These are phyloP conservation scores for Alternaria arbusti DNA, from an alignment of 2,329 filamentous ascomycete species.

Conservation along the genomic window DNA sequence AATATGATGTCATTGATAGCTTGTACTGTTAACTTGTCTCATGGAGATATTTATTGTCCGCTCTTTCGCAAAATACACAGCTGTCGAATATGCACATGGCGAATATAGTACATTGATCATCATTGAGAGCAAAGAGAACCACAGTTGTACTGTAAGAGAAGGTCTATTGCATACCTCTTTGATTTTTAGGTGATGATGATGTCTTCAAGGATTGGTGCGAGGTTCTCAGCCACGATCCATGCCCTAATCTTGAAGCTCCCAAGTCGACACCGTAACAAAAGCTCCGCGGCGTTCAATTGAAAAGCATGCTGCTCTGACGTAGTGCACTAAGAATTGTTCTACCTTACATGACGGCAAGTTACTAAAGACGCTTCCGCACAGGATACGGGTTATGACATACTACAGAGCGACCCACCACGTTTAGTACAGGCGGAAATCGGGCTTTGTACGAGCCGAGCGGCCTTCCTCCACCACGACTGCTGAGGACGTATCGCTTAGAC, in stretches of 20 bases:
- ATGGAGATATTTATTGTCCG: neutral
- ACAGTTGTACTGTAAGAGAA: neutral
- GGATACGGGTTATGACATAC: slow-evolving; percentile 15
- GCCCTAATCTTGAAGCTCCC: neutral
- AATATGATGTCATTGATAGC: neutral
- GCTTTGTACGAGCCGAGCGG: slow-evolving; percentile 1
- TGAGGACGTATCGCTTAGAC: slow-evolving; percentile 10
- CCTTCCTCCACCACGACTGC: slow-evolving; percentile 2
- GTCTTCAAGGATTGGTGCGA: neutral
- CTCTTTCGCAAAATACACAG: neutral
- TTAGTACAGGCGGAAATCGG: slow-evolving; percentile 4
- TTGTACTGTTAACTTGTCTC: neutral
- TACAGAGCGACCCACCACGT: slow-evolving; percentile 8
- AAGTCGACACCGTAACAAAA: neutral
- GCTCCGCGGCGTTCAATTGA: neutral
- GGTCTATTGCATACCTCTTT: neutral
- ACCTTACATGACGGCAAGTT: neutral
- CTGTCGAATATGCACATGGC: neutral
- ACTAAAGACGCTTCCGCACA: neutral
- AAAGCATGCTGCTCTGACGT: neutral
- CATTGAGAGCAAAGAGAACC: neutral
- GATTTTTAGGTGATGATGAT: neutral
- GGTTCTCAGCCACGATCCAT: neutral
- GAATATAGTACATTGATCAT: neutral
- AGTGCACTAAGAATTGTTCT: neutral